phyloP scores from a whole-genome alignment of 2,329 filamentous ascomycete genomes.

The Akanthomyces uredinophilus region DNA sequence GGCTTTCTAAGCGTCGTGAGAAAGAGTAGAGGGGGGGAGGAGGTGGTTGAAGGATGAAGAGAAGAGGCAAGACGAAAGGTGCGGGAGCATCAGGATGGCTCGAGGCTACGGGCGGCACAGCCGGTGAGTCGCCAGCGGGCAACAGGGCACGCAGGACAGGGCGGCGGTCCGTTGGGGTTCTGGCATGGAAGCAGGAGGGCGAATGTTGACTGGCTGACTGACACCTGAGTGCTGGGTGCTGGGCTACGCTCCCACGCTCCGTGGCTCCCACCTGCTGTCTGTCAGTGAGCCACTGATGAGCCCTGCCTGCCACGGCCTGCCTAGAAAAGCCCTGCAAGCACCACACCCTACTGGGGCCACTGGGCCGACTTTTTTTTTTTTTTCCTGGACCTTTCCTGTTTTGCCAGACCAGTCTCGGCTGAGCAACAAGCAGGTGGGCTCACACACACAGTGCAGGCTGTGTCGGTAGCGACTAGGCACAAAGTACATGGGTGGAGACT shows the following conservation, averaged over 20 bases:
- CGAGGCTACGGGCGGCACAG: constrained; percentile 23
- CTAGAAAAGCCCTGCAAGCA: neutral
- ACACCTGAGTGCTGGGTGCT: neutral
- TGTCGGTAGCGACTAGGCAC: neutral
- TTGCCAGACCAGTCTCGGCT: constrained; percentile 1
- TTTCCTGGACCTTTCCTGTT: constrained; percentile 3
- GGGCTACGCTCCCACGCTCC: neutral
- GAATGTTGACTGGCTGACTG: neutral
- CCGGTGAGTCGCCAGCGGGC: constrained; percentile 13
- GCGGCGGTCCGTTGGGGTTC: neutral
- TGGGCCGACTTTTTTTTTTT: constrained; percentile 2
- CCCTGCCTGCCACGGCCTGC: neutral
- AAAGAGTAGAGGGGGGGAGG: constrained; percentile 18
- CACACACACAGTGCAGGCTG: neutral
- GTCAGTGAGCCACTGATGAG: neutral
- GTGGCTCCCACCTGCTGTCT: neutral
- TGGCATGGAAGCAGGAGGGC: neutral
- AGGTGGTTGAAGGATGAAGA: constrained; percentile 19
- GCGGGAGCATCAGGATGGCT: constrained; percentile 20
- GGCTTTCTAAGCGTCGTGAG: constrained; percentile 32
- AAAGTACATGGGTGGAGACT: neutral
- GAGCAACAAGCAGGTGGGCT: neutral
- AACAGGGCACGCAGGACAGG: neutral
- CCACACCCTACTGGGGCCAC: neutral
- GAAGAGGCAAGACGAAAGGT: constrained; percentile 20